Evolutionary conservation across 345 rosid genomes (phyloP).

Genomic region (Eucalyptus sp.): DNA sequence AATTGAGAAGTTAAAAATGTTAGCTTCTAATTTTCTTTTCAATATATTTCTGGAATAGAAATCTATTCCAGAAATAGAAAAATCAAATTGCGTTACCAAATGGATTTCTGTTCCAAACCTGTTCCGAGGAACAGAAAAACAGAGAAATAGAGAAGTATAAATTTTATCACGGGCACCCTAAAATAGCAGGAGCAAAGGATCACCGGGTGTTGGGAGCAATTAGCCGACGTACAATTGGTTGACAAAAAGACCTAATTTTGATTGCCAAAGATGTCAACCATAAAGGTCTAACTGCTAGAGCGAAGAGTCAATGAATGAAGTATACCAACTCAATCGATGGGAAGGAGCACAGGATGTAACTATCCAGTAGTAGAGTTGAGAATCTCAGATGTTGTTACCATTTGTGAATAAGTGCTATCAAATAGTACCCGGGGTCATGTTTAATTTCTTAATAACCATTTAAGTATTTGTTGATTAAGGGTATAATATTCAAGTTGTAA

Average conservation of each 20-base stretch:
- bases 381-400: background rate
- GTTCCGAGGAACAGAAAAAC: too few species aligned
- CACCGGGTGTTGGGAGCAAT: background rate
- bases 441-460: background rate
- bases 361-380: background rate
- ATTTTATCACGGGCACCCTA: too few species aligned
- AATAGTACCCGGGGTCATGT: background rate
- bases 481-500: background rate
- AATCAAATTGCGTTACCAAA: too few species aligned
- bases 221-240: background rate
- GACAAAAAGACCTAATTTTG: background rate
- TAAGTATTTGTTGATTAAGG: background rate
- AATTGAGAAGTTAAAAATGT: too few species aligned
- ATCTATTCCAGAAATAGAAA: too few species aligned
- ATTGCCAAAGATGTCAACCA: background rate
- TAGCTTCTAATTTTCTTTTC: too few species aligned
- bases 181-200: background rate
- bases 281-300: background rate
- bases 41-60: too few species aligned
- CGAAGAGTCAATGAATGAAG: background rate
- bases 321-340: background rate
- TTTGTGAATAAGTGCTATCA: background rate
- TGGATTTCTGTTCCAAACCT: too few species aligned
- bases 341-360: background rate
- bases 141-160: too few species aligned